Percentiles rank a stretch among this genome's conserved stretches.
phyloP scores from a whole-genome alignment of 441 rosid genomes.

The Eruca vesicaria region DNA sequence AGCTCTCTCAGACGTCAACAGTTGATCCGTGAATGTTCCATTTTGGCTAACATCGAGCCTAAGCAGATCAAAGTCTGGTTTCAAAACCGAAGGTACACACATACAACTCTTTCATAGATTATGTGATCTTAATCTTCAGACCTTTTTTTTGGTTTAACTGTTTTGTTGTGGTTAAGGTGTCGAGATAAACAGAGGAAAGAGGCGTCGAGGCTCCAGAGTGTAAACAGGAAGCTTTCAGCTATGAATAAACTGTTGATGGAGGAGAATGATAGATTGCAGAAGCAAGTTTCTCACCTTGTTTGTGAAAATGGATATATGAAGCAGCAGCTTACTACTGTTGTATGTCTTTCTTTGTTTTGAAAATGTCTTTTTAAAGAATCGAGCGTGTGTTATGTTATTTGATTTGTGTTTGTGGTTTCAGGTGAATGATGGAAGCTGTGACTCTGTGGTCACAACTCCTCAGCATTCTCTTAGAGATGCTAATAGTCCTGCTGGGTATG shows the following conservation, averaged over 20 bases:
- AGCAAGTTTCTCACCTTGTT: constrained; percentile 96
- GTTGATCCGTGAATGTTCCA: constrained; percentile 92
- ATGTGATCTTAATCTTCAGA: constrained; percentile 4
- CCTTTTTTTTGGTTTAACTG: too few relatives aligned
- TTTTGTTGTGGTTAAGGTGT: constrained; percentile 52
- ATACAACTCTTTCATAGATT: not conserved
- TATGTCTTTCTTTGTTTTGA: constrained; percentile 19
- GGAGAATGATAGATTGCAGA: constrained; percentile 96
- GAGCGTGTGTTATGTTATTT: too few relatives aligned
- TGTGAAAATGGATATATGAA: constrained; percentile 91
- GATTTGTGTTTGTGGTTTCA: constrained; percentile 33
- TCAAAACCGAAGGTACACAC: constrained; percentile 66
- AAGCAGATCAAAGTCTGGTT: constrained; percentile 99
- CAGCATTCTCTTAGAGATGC: constrained; percentile 92
- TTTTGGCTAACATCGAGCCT: constrained; percentile 88
- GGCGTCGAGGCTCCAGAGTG: constrained; percentile 89
- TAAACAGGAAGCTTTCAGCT: constrained; percentile 86
- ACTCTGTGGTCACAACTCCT: constrained; percentile 88
- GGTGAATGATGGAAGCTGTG: constrained; percentile 92
- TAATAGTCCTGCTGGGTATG: constrained; percentile 95
- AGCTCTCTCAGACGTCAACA: constrained; percentile 92
- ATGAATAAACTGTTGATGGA: constrained; percentile 99
- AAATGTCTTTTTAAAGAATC: not conserved
- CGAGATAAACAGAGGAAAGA: constrained; percentile 99
- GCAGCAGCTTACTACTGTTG: constrained; percentile 76